Conservation (phyloP, 1,284 basidiomycete species). For the Austroboletus niveus region DNA sequence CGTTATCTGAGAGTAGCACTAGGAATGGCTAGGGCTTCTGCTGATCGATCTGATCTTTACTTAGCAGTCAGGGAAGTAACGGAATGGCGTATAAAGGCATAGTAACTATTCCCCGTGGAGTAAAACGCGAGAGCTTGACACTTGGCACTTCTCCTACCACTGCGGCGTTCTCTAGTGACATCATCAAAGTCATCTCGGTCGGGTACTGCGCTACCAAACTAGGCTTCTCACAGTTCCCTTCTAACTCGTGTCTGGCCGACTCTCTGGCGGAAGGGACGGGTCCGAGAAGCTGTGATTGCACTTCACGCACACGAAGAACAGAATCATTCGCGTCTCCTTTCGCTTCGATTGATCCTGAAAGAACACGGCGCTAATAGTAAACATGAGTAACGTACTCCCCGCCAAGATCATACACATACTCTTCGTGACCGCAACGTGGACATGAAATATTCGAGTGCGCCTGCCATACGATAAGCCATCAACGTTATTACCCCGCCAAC, state of each 20-base stretch:
- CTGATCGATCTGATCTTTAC: neutral
- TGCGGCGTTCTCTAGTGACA: neutral
- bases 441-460: conserved; percentile 73
- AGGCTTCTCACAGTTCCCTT: neutral
- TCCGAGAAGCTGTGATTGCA: conserved; percentile 81
- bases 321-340: conserved; percentile 87
- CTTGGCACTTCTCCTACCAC: neutral
- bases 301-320: conserved; percentile 90
- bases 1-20: no score
- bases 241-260: conserved; percentile 28
- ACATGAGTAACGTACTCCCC: conserved; percentile 6
- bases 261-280: conserved; percentile 46
- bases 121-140: no score
- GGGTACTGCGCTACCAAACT: neutral
- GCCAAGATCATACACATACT: conserved; percentile 47
- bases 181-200: neutral
- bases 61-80: neutral
- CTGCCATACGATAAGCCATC: conserved; percentile 34
- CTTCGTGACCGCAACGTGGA: conserved; percentile 68
- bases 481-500: neutral
- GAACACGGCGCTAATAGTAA: conserved; percentile 69
- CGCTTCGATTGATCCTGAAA: conserved; percentile 95
- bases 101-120: no score
- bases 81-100: neutral
- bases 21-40: neutral